Evolutionary conservation across 1,284 basidiomycete genomes (phyloP).

Genomic region (Taiwanofungus camphoratus): DNA sequence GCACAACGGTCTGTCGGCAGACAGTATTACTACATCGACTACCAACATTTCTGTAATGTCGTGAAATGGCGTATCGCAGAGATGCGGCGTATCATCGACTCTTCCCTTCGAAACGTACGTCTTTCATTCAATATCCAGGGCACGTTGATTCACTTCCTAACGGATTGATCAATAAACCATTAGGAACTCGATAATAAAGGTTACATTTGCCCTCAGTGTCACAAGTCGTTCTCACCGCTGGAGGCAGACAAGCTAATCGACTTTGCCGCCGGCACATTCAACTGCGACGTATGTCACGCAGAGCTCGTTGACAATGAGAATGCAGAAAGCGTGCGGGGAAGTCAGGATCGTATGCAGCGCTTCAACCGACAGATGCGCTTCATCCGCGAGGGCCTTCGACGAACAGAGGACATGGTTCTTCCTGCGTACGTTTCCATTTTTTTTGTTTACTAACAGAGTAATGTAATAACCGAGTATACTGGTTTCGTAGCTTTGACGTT

Average conservation of each 20-base stretch:
- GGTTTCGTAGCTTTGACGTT: conserved; percentile 78
- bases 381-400: conserved; percentile 82
- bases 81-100: conserved; percentile 89
- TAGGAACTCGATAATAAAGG: conserved; percentile 95
- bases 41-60: conserved; percentile 92
- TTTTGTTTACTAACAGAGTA: no score
- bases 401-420: conserved; percentile 83
- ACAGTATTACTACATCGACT: conserved; percentile 97
- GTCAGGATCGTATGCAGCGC: conserved; percentile 91
- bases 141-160: conserved; percentile 3
- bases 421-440: conserved; percentile 58
- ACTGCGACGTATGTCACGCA: conserved; percentile 73
- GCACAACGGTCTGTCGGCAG: conserved; percentile 74
- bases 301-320: conserved; percentile 93
- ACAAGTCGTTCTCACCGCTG: conserved; percentile 78
- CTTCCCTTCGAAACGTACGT: conserved; percentile 75
- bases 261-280: conserved; percentile 52
- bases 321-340: conserved; percentile 76
- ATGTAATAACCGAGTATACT: no score
- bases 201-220: conserved; percentile 90
- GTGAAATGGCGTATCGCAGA: conserved; percentile 97
- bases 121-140: conserved; percentile 1
- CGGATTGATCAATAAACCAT: background rate
- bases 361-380: conserved; percentile 91
- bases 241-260: conserved; percentile 84